Evolutionary conservation across 768 basidiomycete genomes (phyloP), one percentile per base, ranked within the genome.

Genomic region (Omphalotus guepiniiformis): DNA sequence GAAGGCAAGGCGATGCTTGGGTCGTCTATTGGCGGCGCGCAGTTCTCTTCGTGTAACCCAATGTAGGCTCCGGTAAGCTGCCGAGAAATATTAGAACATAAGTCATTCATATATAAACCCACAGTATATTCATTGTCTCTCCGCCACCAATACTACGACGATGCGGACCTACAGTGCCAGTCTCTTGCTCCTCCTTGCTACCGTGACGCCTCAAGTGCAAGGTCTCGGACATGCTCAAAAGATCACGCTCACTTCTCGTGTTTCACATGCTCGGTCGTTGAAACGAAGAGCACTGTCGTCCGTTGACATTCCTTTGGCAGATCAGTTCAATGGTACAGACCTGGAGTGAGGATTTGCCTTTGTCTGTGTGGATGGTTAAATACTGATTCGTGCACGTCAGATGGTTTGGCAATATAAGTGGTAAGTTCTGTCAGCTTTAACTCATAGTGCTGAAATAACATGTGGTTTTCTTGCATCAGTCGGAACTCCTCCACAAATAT

Each of bases 321-420:
- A 79, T 62, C 76, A 76, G 58, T 79, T 78, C 64, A 52, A 68
- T 39, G 78, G 78, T 35, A 79, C 78, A 32, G 79, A 80, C 57
- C 68, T 79, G n/a, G 78, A 80, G 75, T 79, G 49, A 57, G 69
- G 49, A 42, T 35, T 53, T 45, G 38, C 5, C 23, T 26, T 35
- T 35, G 16, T 29, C 28, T 35, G 23, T 29, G 19, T n/a, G n/a
- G n/a, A 39, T 18, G 23, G 19, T 26, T 27, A 42, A 30, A 28
- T 30, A 52, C 35, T 25, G 47, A 21, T 26, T 7, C 15, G 25
- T 47, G 15, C 15, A 35, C 47, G 25, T 35, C n/a, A 78, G 75
- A 60, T 76, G 76, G 76, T 79, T 70, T 49, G 76, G 76, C 16
- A 73, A 78, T 48, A 70, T 77, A 40, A 66, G 72, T 48, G 68